Base-by-base conservation (phyloP, 805 yeast genomes). In the Barnettozyma sucrosica region DNA sequence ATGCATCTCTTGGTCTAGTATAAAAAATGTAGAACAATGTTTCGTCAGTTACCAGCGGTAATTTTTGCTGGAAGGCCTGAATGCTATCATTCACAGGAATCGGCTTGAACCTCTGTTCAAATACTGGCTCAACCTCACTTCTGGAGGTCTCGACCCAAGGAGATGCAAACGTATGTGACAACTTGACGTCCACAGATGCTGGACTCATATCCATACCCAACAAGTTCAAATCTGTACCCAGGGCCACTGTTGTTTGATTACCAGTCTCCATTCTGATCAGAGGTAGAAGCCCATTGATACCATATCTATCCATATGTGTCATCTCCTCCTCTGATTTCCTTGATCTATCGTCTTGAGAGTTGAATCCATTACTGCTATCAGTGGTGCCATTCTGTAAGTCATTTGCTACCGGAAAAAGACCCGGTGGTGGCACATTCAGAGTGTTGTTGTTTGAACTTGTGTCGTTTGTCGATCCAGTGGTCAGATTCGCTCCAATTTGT, bases 91-190 rank as follows among this genome's bases (percentile, higher is more conserved):
- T 34, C 14, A 43, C 32, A 10, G 41, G 41, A 20, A 47, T 33
- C 2, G 52, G 28, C 8, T 49, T 59, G 45, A 69, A 67, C 3
- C 97, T 97, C 38, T 81, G 70, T 41, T 67, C 70, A 64, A 80
- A 90, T 48, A 76, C 74, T 4, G 99, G 99, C 56, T 89, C 95
- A 16, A 92, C 96, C 54, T 86, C 90, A 46, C 90, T 82, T 58
- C 95, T 75, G 8, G 93, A 80, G 1, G 97, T 86, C 61, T 93
- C 98, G 36, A 85, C 75, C 98, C 99, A 92, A 11, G 99, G 99
- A 3, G 96, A 85, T 21, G 95, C 83, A 59, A 92, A 80, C 7
- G 82, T 79, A 53, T 76, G 71, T 25, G 86, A 73, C 30, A 86
- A 64, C 47, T 75, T 72, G 19, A 63, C 66, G 41, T 58, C 51